A percentile compares a stretch with the other conserved stretches of the same genome.
phyloP scores from a whole-genome alignment of 2,329 filamentous ascomycete species.

The Fusarium camptoceras region DNA sequence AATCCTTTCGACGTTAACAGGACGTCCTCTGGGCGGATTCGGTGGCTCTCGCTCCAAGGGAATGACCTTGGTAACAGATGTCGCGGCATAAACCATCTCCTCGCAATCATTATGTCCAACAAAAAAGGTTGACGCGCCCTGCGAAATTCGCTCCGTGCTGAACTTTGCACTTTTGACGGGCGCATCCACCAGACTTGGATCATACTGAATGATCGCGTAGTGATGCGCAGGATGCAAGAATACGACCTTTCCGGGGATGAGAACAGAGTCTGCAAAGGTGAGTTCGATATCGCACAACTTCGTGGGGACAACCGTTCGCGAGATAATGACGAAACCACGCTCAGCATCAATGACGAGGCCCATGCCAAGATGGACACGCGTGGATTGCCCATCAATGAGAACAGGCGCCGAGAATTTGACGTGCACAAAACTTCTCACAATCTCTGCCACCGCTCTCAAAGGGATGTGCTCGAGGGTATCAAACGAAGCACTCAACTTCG shows the following conservation, averaged over 20 bases:
- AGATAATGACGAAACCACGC: conserved; percentile 93
- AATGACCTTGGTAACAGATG: conserved; percentile 95
- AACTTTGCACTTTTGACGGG: conserved; percentile 90
- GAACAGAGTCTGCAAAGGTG: conserved; percentile 96
- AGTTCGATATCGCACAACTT: conserved; percentile 96
- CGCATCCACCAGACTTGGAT: conserved; percentile 88
- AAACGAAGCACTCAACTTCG: conserved; percentile 84
- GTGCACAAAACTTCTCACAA: conserved; percentile 93
- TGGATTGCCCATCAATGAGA: conserved; percentile 79
- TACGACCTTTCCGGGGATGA: conserved; percentile 91
- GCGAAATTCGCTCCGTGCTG: conserved; percentile 83
- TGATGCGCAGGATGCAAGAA: conserved; percentile 98
- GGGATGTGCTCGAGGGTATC: conserved; percentile 89
- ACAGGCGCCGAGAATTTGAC: conserved; percentile 92
- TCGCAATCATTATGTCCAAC: conserved; percentile 97
- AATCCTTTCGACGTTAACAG: conserved; percentile 95
- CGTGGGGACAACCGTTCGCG: conserved; percentile 91
- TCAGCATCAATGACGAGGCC: conserved; percentile 95
- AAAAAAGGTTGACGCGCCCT: conserved; percentile 94
- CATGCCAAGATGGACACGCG: conserved; percentile 87
- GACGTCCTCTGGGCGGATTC: conserved; percentile 93
- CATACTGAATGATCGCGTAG: conserved; percentile 94
- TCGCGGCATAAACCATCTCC: conserved; percentile 91
- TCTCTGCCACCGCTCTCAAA: conserved; percentile 87
- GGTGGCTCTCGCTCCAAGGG: conserved; percentile 89